Evolutionary conservation across 305 asterid genomes (phyloP).

Genomic region (Caryopteris hybrid): DNA sequence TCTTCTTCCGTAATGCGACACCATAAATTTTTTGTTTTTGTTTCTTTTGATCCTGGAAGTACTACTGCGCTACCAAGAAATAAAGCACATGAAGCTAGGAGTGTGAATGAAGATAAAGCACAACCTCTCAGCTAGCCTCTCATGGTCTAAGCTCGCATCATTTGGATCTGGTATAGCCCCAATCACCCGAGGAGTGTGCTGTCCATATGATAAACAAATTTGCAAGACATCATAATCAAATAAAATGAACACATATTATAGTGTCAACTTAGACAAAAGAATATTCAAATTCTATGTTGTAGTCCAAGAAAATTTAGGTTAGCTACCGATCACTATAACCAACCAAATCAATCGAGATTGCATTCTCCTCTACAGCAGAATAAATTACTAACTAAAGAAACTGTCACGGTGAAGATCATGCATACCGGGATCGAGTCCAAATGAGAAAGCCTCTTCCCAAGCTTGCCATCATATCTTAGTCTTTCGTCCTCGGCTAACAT

Average conservation of each 20-base stretch:
- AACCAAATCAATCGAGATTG: constrained; percentile 16
- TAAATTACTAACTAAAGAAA: background rate
- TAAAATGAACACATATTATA: constrained; percentile 1
- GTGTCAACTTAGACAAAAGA: background rate
- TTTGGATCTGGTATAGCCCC: constrained; percentile 72
- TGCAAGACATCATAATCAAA: constrained; percentile 27
- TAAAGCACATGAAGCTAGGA: background rate
- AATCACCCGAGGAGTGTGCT: constrained; percentile 92
- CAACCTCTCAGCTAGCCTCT: constrained; percentile 75
- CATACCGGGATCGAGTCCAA: constrained; percentile 84
- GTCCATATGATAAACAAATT: constrained; percentile 33
- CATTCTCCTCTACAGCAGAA: background rate
- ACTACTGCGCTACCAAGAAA: background rate
- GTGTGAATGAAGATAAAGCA: constrained; percentile 18
- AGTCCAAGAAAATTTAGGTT: background rate
- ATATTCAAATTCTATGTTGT: background rate
- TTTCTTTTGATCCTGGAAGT: no score
- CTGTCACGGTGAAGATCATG: background rate
- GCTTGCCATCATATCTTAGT: constrained; percentile 40
- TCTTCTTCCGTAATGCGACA: no score
- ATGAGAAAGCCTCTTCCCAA: constrained; percentile 88
- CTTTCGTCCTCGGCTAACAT: constrained; percentile 72
- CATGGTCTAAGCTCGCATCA: constrained; percentile 86
- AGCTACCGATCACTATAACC: background rate
- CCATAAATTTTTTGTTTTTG: no score